Conservation (phyloP, 805 yeast genomes). For the Saccharomycopsis javanensis region DNA sequence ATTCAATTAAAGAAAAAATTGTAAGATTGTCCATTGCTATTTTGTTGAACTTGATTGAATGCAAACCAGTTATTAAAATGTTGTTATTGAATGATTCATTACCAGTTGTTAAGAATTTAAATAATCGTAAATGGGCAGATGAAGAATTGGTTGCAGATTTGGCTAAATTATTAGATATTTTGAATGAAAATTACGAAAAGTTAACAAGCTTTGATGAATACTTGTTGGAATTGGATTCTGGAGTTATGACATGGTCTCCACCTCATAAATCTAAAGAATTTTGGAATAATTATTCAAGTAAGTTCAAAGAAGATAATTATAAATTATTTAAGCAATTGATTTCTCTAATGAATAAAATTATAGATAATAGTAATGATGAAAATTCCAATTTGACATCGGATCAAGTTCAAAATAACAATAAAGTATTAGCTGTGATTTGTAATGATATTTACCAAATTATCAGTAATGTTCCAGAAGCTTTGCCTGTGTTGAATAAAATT, state of each 20-base stretch:
- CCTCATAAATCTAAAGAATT: constrained; percentile 83
- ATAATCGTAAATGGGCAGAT: constrained; percentile 89
- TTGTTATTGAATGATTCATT: constrained; percentile 66
- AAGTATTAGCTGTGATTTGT: constrained; percentile 50
- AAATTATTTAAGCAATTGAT: constrained; percentile 57
- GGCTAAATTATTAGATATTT: constrained; percentile 41
- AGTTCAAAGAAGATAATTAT: constrained; percentile 73
- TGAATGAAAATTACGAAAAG: constrained; percentile 63
- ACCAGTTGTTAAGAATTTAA: constrained; percentile 53
- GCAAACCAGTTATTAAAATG: constrained; percentile 46
- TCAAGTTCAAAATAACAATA: constrained; percentile 28
- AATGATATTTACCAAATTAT: constrained; percentile 58
- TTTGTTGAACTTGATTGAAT: constrained; percentile 47
- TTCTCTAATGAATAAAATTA: constrained; percentile 34
- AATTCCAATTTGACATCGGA: constrained; percentile 24
- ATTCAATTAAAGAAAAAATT: constrained; percentile 86
- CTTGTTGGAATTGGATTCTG: constrained; percentile 70
- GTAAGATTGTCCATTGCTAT: constrained; percentile 76
- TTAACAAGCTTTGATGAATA: constrained; percentile 92
- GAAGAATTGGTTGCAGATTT: constrained; percentile 79
- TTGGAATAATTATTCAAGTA: constrained; percentile 74
- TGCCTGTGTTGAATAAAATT: constrained; percentile 40
- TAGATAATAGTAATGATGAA: constrained; percentile 21
- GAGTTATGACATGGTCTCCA: constrained; percentile 78
- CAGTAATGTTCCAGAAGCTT: constrained; percentile 52